Percentiles rank a stretch among this genome's conserved stretches.
These are phyloP conservation scores for Aspergillus affinis DNA, from an alignment of 495 filamentous ascomycete genomes.

Conservation along the genomic window DNA sequence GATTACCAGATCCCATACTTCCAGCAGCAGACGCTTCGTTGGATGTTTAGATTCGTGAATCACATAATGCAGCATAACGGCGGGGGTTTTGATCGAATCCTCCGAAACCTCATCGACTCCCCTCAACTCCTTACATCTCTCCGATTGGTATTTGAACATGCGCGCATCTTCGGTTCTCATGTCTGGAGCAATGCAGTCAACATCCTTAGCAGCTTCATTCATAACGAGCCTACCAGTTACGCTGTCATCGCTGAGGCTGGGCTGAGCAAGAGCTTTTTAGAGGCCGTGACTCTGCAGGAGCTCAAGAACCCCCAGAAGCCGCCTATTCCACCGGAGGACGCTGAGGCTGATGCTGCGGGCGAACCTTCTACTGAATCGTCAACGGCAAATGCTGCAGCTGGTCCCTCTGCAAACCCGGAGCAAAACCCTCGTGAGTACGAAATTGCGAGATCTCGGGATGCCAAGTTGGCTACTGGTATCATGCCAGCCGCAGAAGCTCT, in stretches of 20 bases:
- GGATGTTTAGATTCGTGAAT: conserved; percentile 93
- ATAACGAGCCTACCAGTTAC: conserved; percentile 98
- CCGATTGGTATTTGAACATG: conserved; percentile 77
- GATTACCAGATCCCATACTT: conserved; percentile 93
- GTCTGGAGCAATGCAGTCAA: conserved; percentile 92
- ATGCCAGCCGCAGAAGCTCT: conserved; percentile 84
- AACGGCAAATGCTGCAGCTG: conserved; percentile 13
- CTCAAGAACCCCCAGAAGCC: conserved; percentile 35
- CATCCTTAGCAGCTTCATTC: conserved; percentile 93
- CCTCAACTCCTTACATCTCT: conserved; percentile 77
- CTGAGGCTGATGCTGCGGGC: conserved; percentile 29
- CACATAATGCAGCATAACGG: conserved; percentile 87
- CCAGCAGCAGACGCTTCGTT: conserved; percentile 87
- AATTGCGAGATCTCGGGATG: conserved; percentile 32
- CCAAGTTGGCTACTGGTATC: conserved; percentile 68
- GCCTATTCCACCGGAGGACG: conserved; percentile 27
- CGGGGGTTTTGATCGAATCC: conserved; percentile 80
- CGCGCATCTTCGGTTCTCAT: conserved; percentile 75
- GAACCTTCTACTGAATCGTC: conserved; percentile 24
- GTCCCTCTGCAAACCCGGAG: conserved; percentile 16
- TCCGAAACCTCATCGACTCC: conserved; percentile 93
- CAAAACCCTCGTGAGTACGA: conserved; percentile 34
- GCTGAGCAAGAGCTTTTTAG: conserved; percentile 77
- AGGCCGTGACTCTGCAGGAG: conserved; percentile 65
- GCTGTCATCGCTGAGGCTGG: conserved; percentile 92